Evolutionary conservation across 495 filamentous ascomycete genomes (phyloP), one percentile per base, ranked within the genome.

Genomic region (Apodospora peruviana): DNA sequence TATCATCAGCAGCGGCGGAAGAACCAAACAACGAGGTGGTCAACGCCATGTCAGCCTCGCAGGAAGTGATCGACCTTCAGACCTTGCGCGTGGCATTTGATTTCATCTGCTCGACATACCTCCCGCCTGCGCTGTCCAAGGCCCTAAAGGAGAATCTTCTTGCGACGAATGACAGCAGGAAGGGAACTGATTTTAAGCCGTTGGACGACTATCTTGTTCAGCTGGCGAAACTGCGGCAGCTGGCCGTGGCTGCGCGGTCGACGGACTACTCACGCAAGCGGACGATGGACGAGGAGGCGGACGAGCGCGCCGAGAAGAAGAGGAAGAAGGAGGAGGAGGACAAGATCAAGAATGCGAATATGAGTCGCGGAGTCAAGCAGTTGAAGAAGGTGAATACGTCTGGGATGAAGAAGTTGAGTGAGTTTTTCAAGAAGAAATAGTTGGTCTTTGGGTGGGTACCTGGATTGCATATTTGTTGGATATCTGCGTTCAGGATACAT

Each of bases 331-430:
- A 77, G 22, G 79, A 79, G 14, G 81, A 81, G 37, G 76, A 82
- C 18, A 81, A 79, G 65, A 65, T 67, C 32, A 77, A 81, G 55
- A 89, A 88, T 64, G 77, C 76, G 7, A 73, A 74, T 12, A 79
- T 88, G 68, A 91, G 85, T 53, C 73, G 79, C 17, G 90, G 78
- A 0, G 80, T 95, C 1, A 82, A 77, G 56, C 76, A 91, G 34
- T 60, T 99, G 58, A 85, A 84, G 63, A 97, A 96, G 71, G 91
- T 87, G 12, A 86, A 96, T 62, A 89, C 83, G 0, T 80, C 59
- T 14, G 94, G 93, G 21, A 99, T 99, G 93, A 89, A 87, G 76
- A 97, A 96, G 75, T 79, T 98, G 82, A 96, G 89, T 55, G 79
- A 84, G 51, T 98, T 97, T 65, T 98, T 98, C 64, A 78, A 76